phyloP scores from a whole-genome alignment of 2,329 filamentous ascomycete genomes.

The Pseudogymnoascus sp. region DNA sequence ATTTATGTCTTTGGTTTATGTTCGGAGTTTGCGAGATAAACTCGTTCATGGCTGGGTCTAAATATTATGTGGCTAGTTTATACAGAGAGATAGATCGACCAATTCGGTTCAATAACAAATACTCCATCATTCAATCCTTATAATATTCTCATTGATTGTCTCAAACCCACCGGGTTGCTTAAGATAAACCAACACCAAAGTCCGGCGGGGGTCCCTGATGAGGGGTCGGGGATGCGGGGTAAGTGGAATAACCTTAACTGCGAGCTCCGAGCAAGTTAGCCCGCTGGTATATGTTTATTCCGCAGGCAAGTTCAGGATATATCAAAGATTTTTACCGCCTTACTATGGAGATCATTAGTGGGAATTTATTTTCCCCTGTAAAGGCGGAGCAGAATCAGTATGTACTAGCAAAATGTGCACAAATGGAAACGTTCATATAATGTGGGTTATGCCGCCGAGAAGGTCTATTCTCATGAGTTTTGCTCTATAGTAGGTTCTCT shows the following conservation, averaged over 20 bases:
- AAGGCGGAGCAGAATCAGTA: not conserved
- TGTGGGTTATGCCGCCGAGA: not conserved
- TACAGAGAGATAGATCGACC: not conserved
- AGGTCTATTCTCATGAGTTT: not conserved
- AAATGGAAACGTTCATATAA: not conserved
- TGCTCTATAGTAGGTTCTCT: not conserved
- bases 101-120: not conserved
- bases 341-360: not conserved
- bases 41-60: not conserved
- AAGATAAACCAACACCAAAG: not conserved
- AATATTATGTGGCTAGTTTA: not conserved
- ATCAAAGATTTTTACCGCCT: not conserved
- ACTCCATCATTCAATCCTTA: no score
- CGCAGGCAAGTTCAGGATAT: not conserved
- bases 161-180: not conserved
- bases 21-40: not conserved
- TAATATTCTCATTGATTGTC: not conserved
- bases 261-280: not conserved
- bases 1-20: not conserved
- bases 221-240: not conserved
- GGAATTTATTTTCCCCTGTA: not conserved
- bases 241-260: not conserved
- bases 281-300: not conserved
- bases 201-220: conserved; percentile 1
- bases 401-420: not conserved